Percentiles rank a stretch among this genome's conserved stretches.
Evolutionary conservation across 305 asterid species (phyloP).

Genomic region (Fraxinus latifolia): DNA sequence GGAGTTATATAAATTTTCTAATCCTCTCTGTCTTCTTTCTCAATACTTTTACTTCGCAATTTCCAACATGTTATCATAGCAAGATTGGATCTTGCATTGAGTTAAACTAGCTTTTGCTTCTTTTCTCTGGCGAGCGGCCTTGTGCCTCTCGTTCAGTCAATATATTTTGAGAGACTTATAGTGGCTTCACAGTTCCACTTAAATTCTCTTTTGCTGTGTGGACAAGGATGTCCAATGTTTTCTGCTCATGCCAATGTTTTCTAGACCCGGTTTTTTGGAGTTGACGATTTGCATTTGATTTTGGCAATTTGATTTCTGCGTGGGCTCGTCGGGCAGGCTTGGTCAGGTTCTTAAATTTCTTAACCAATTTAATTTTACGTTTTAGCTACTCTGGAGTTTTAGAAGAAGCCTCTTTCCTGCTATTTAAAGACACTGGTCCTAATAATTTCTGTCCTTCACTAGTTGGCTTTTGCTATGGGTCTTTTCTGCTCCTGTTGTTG

Average conservation of each 20-base stretch:
- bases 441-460: background rate
- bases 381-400: background rate
- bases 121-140: background rate
- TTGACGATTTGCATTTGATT: background rate
- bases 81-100: background rate
- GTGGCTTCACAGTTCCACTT: background rate
- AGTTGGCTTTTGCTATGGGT: background rate
- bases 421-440: background rate
- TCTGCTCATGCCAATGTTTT: background rate
- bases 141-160: background rate
- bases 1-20: background rate
- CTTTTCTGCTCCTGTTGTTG: background rate
- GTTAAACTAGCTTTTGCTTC: background rate
- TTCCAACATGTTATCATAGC: background rate
- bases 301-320: background rate
- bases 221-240: background rate
- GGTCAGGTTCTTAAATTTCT: background rate
- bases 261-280: background rate
- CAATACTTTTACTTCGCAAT: background rate
- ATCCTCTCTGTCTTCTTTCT: background rate
- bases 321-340: background rate
- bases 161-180: background rate
- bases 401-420: background rate
- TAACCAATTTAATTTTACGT: background rate
- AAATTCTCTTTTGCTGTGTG: background rate